Conservation (phyloP, 1,139 yeast genomes). For the Saccharomyces hybrid region DNA sequence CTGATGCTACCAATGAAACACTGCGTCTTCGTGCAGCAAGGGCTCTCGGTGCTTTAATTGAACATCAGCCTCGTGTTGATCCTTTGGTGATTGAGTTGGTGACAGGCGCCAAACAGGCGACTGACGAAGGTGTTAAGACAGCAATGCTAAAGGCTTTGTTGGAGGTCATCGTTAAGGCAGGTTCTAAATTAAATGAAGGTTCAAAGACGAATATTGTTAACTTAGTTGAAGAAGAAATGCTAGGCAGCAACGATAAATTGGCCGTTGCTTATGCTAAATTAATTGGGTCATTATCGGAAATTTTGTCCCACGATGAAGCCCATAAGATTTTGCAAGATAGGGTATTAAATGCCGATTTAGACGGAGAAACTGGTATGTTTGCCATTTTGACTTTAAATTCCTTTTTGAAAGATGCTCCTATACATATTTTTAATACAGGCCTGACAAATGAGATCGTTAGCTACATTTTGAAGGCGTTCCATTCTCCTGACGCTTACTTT, state of each 20-base stretch:
- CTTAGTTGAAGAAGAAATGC: slow-evolving; percentile 69
- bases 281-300: slow-evolving; percentile 68
- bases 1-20: slow-evolving; percentile 65
- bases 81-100: slow-evolving; percentile 82
- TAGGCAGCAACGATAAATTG: slow-evolving; percentile 47
- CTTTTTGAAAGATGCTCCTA: slow-evolving; percentile 68
- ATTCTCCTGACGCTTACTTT: slow-evolving; percentile 45
- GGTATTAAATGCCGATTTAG: slow-evolving; percentile 39
- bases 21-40: slow-evolving; percentile 82
- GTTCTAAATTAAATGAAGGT: slow-evolving; percentile 63
- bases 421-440: slow-evolving; percentile 48
- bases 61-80: slow-evolving; percentile 89
- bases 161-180: slow-evolving; percentile 78
- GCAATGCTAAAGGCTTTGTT: slow-evolving; percentile 83
- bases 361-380: slow-evolving; percentile 46
- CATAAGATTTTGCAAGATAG: slow-evolving; percentile 50
- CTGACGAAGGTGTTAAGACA: slow-evolving; percentile 62
- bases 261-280: slow-evolving; percentile 73
- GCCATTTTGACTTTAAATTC: slow-evolving; percentile 71
- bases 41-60: slow-evolving; percentile 81
- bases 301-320: slow-evolving; percentile 67
- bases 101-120: slow-evolving; percentile 57
- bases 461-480: slow-evolving; percentile 43
- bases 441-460: slow-evolving; percentile 42
- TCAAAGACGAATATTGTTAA: slow-evolving; percentile 64